Percentiles rank a stretch among this genome's conserved stretches.
phyloP scores from a whole-genome alignment of 495 filamentous ascomycete genomes.

The Aspergillus incahuasiensis region DNA sequence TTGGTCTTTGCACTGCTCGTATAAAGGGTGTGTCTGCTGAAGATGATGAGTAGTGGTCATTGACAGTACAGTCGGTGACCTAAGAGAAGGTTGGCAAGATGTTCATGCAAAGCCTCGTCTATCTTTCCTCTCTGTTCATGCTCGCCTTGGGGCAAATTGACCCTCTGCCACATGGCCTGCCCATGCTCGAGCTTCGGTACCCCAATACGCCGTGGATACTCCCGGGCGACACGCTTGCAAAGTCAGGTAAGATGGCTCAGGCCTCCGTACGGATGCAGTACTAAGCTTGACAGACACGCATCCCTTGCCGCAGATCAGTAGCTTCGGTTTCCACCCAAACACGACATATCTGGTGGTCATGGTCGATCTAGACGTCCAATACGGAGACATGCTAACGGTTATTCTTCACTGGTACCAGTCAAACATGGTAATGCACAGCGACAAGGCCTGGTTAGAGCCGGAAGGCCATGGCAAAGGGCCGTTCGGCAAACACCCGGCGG shows the following conservation, averaged over 20 bases:
- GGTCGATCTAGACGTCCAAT: constrained; percentile 34
- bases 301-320: constrained; percentile 21
- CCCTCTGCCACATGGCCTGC: constrained; percentile 1
- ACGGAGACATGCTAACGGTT: constrained; percentile 20
- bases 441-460: not conserved
- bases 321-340: constrained; percentile 7
- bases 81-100: not conserved
- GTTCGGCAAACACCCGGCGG: not conserved
- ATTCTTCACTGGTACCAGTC: constrained; percentile 41
- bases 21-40: not conserved
- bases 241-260: not conserved
- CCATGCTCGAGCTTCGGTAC: constrained; percentile 10
- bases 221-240: constrained; percentile 10
- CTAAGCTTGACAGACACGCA: constrained; percentile 7
- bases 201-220: constrained; percentile 11
- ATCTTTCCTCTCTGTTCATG: not conserved
- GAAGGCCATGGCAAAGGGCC: not conserved
- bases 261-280: not conserved
- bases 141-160: not conserved
- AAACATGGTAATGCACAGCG: constrained; percentile 13
- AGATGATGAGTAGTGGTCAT: not conserved
- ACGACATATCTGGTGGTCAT: constrained; percentile 27
- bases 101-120: not conserved
- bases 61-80: not conserved
- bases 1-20: not conserved